Conservation (phyloP, 441 rosid genomes). For the Manihot esculenta region DNA sequence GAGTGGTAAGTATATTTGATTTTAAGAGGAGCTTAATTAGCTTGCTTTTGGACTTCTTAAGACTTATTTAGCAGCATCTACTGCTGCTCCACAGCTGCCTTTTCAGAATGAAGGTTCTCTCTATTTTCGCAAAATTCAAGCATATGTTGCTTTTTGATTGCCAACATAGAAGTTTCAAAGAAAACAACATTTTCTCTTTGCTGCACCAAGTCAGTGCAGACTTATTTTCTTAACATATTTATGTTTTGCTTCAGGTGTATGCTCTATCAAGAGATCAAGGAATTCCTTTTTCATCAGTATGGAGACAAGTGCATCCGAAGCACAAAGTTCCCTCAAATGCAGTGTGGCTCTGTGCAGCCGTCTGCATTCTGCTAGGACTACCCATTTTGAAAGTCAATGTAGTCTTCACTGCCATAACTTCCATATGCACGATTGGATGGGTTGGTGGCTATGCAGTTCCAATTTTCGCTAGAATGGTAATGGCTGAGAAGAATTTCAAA, state of each 20-base stretch:
- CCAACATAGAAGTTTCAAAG: background rate
- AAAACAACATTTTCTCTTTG: no score
- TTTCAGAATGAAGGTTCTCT: background rate
- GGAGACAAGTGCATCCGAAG: conserved; percentile 54
- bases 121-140: no score
- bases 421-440: conserved; percentile 62
- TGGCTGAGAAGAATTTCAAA: conserved; percentile 48
- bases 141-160: background rate
- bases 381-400: conserved; percentile 54
- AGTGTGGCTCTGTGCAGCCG: conserved; percentile 59
- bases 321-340: conserved; percentile 58
- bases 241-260: conserved; percentile 39
- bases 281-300: conserved; percentile 48
- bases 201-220: background rate
- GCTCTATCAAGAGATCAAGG: conserved; percentile 63
- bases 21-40: background rate
- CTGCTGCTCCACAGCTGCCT: background rate
- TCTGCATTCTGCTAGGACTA: conserved; percentile 51
- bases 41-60: background rate
- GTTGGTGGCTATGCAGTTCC: conserved; percentile 61
- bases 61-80: background rate
- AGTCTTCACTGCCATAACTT: conserved; percentile 58
- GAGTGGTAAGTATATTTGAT: conserved; percentile 43
- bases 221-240: background rate
- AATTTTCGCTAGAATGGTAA: conserved; percentile 52